These are phyloP conservation scores for Iris pallida DNA, from an alignment of 116 monocot genomes.

Conservation along the genomic window DNA sequence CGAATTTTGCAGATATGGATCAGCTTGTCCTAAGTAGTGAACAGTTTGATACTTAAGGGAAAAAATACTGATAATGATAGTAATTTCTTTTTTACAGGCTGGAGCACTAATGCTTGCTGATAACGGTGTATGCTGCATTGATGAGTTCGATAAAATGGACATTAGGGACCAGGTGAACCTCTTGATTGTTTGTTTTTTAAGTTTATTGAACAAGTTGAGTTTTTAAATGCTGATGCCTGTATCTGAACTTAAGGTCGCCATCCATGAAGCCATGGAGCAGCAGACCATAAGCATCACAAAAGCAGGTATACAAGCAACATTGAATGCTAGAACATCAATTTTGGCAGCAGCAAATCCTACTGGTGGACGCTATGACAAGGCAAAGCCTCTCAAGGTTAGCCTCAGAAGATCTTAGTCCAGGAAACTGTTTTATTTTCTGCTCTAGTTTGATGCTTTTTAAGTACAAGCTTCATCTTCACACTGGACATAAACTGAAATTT, in stretches of 20 bases:
- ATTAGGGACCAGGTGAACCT: slow-evolving; percentile 75
- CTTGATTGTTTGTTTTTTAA: slow-evolving; percentile 9
- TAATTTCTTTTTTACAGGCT: slow-evolving; percentile 40
- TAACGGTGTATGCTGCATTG: slow-evolving; percentile 97
- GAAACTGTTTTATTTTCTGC: neutral
- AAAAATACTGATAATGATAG: no score
- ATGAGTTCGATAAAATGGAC: slow-evolving; percentile 99
- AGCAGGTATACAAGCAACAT: slow-evolving; percentile 94
- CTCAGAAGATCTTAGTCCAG: neutral
- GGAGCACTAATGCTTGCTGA: slow-evolving; percentile 99
- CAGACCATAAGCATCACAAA: slow-evolving; percentile 97
- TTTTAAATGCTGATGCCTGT: slow-evolving; percentile 9
- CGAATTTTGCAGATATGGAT: no score
- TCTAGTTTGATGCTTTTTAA: neutral
- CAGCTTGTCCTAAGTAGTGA: no score
- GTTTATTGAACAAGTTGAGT: neutral
- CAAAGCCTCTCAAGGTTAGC: slow-evolving; percentile 85
- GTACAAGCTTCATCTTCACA: neutral
- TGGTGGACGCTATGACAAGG: slow-evolving; percentile 88
- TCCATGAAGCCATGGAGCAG: slow-evolving; percentile 98
- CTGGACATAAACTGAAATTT: neutral
- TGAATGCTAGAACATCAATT: slow-evolving; percentile 91
- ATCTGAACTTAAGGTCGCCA: slow-evolving; percentile 64
- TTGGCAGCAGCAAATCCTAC: slow-evolving; percentile 94
- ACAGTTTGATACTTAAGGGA: no score